phyloP scores from a whole-genome alignment of 371 early-diverging fungal genomes.

The Umbelopsis sp. region DNA sequence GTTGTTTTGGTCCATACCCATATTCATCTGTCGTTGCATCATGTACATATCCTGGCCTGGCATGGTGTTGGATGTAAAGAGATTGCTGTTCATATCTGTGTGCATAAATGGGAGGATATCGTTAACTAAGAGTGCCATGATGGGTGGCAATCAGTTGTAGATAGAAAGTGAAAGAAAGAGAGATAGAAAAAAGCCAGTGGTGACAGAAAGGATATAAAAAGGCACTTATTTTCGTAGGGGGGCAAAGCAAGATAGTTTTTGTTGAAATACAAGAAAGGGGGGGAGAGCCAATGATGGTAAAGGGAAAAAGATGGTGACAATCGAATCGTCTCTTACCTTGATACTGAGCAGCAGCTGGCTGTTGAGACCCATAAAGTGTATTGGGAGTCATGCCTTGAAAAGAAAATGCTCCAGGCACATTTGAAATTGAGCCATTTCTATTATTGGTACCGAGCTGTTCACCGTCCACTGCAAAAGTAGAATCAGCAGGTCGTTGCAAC shows the following conservation, averaged over 20 bases:
- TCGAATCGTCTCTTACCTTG: neutral
- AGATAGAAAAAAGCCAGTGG: neutral
- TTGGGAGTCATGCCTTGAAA: conserved; percentile 15
- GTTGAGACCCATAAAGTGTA: conserved; percentile 2
- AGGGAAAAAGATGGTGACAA: too few species aligned
- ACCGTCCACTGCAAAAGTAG: neutral
- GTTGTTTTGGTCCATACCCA: neutral
- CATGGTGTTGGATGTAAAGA: neutral
- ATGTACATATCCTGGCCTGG: conserved; percentile 1
- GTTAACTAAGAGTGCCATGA: conserved; percentile 15
- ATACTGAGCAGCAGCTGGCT: neutral
- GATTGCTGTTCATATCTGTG: conserved; percentile 7
- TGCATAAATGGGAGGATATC: conserved; percentile 12
- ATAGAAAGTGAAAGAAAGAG: neutral
- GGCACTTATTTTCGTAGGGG: neutral
- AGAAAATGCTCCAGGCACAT: conserved; percentile 10
- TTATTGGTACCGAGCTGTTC: conserved; percentile 14
- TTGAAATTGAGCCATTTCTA: conserved; percentile 6
- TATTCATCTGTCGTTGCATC: conserved; percentile 5
- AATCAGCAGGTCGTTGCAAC: conserved; percentile 63
- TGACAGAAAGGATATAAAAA: neutral
- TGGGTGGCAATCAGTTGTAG: neutral
- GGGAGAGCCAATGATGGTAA: neutral
- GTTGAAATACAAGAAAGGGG: neutral
- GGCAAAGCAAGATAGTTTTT: neutral